Conservation (phyloP, 305 asterid species). For the Fraxinus platypoda region DNA sequence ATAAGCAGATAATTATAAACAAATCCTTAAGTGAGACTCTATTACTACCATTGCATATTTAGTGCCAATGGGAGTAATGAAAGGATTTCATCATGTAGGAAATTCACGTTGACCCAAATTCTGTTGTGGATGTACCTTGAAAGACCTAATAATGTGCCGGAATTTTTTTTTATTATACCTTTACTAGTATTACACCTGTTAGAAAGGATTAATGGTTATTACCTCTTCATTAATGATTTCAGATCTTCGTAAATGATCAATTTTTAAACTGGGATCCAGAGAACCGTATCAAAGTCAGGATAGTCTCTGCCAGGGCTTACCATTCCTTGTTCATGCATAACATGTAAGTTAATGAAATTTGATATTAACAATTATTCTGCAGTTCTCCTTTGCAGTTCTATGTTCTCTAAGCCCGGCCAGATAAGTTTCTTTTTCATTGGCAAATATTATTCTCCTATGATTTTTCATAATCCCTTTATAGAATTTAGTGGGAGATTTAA, state of each 20-base stretch:
- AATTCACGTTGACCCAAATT: neutral
- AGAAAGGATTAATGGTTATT: neutral
- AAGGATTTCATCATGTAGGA: neutral
- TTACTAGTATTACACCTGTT: neutral
- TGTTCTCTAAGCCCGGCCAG: constrained; percentile 35
- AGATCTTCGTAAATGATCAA: constrained; percentile 95
- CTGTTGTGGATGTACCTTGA: neutral
- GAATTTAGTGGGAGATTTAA: constrained; percentile 15
- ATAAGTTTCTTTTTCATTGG: constrained; percentile 31
- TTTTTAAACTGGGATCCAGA: constrained; percentile 97
- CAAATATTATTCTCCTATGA: constrained; percentile 3
- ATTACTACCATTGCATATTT: neutral
- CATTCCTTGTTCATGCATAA: constrained; percentile 99
- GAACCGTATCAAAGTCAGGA: constrained; percentile 92
- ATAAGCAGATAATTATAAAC: neutral
- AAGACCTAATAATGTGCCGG: neutral
- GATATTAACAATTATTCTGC: neutral
- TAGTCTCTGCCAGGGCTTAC: constrained; percentile 97
- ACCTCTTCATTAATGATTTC: constrained; percentile 24
- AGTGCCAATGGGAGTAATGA: neutral
- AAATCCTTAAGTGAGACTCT: neutral
- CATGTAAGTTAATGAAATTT: constrained; percentile 58
- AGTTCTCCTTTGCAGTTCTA: constrained; percentile 39
- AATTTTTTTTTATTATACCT: neutral
- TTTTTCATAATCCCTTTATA: neutral